Conservation (phyloP, 1,284 basidiomycete genomes). For the Earliella scabrosa region DNA sequence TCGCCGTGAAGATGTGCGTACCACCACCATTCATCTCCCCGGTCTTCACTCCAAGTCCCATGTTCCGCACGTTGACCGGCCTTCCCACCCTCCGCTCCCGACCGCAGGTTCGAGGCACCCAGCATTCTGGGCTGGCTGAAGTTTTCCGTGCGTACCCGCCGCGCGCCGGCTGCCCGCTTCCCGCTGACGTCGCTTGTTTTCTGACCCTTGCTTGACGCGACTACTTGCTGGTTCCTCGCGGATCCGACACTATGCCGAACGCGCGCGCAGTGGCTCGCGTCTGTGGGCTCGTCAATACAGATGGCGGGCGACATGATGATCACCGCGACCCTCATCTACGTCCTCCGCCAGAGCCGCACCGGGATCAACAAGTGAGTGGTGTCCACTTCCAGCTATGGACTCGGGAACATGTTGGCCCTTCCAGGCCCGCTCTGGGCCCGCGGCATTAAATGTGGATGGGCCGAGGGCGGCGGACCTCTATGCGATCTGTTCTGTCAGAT, state of each 20-base stretch:
- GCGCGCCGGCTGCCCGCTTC: background rate
- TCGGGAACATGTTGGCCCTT: too few relatives aligned
- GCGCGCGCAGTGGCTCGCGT: constrained; percentile 10
- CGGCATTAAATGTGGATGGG: too few relatives aligned
- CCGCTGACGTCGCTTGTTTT: background rate
- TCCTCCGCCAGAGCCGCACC: constrained; percentile 8
- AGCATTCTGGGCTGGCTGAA: background rate
- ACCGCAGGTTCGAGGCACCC: background rate
- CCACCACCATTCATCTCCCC: background rate
- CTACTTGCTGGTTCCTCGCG: background rate
- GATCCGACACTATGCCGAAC: background rate
- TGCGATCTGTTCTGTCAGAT: too few relatives aligned
- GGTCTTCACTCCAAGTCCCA: too few relatives aligned
- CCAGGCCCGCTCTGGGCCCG: too few relatives aligned
- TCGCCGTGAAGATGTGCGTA: constrained; percentile 3
- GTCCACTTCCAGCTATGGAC: too few relatives aligned
- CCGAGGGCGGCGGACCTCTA: too few relatives aligned
- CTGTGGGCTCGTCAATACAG: constrained; percentile 3
- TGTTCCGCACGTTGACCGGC: too few relatives aligned
- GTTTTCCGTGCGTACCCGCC: constrained; percentile 2
- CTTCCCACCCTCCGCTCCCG: background rate
- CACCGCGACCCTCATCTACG: constrained; percentile 5
- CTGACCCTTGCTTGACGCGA: background rate
- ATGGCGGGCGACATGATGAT: constrained; percentile 12
- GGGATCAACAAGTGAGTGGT: background rate